Base-by-base conservation (phyloP, 2,329 filamentous ascomycete genomes). In the Colletotrichum filicis region DNA sequence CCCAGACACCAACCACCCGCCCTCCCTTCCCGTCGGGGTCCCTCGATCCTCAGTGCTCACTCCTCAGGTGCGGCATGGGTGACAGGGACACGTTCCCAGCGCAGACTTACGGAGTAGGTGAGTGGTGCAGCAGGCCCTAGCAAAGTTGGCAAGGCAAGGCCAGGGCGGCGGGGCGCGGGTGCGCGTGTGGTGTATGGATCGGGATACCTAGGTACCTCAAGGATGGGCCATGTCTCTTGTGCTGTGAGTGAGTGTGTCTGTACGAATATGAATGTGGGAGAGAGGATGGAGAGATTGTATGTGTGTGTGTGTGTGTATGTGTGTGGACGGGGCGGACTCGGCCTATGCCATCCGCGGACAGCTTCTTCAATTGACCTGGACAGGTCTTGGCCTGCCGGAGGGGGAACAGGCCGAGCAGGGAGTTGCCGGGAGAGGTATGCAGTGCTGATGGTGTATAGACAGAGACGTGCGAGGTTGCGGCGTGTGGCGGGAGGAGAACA, bases 251-350 rank as follows among this genome's bases (percentile, higher is more conserved):
- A 66, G 65, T 57, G 55, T 35, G 60, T 35, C 12, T 35, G 66
- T 35, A 12, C 11, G 32, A 35, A 61, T 70, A 70, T 32, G 60
- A 56, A 60, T 71, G 30, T 46, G 52, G 16, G 52, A 49, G 42
- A 49, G 42, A 49, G 19, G 42, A 49, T 19, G 9, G 8, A 49
- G 42, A 49, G 42, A n/a, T 9, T 42, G 14, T 12, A 19, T 30
- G 52, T 22, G 11, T 57, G 24, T 30, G 56, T 66, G 14, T 67
- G 57, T 37, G 60, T 22, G 11, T 57, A 30, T 30, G 56, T 66
- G 14, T 67, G 57, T 37, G 60, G 66, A 71, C 49, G 60, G 60
- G 66, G 66, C 56, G 66, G 71, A 71, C 65, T 68, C 35, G 69
- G 58, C n/a, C 68, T 71, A 57, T 49, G 19, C 42, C 42, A 49